Conservation (phyloP, 1,284 basidiomycete species). For the Marasmius fiardii region DNA sequence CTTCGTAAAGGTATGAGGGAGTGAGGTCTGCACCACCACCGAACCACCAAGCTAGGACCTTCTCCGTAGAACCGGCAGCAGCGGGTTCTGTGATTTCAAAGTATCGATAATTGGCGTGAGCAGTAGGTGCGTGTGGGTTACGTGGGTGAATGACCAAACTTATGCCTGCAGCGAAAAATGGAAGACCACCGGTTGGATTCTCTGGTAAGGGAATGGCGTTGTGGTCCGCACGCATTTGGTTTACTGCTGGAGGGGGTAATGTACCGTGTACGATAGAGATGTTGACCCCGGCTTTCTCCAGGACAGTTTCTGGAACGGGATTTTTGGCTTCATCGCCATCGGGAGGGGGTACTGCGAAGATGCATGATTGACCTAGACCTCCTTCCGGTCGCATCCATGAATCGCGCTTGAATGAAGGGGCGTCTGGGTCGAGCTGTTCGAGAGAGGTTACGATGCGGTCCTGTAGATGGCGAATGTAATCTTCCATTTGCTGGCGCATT, state of each 20-base stretch:
- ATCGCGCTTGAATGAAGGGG: constrained; percentile 81
- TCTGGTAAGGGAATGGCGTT: constrained; percentile 65
- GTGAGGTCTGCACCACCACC: constrained; percentile 97
- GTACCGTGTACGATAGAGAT: constrained; percentile 90
- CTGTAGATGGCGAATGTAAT: constrained; percentile 81
- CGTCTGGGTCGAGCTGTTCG: constrained; percentile 74
- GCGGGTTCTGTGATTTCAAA: constrained; percentile 80
- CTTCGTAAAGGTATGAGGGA: constrained; percentile 88
- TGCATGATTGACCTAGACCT: constrained; percentile 86
- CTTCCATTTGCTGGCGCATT: constrained; percentile 82
- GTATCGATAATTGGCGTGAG: constrained; percentile 97
- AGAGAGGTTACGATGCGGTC: constrained; percentile 79
- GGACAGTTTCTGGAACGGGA: constrained; percentile 44
- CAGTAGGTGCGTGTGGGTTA: constrained; percentile 90
- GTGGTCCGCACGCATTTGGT: constrained; percentile 95
- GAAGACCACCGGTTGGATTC: constrained; percentile 51
- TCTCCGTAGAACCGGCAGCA: constrained; percentile 27
- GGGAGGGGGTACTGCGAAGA: constrained; percentile 68
- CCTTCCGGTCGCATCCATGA: constrained; percentile 84
- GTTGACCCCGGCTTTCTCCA: constrained; percentile 98
- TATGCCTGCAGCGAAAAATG: constrained; percentile 93
- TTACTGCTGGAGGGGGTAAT: constrained; percentile 85
- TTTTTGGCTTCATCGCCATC: constrained; percentile 22
- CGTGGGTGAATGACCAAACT: constrained; percentile 92
- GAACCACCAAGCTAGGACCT: constrained; percentile 94